Evolutionary conservation across 2,329 filamentous ascomycete species (phyloP), one percentile per base, ranked within the genome.

Genomic region (Verticillium tricorpus): DNA sequence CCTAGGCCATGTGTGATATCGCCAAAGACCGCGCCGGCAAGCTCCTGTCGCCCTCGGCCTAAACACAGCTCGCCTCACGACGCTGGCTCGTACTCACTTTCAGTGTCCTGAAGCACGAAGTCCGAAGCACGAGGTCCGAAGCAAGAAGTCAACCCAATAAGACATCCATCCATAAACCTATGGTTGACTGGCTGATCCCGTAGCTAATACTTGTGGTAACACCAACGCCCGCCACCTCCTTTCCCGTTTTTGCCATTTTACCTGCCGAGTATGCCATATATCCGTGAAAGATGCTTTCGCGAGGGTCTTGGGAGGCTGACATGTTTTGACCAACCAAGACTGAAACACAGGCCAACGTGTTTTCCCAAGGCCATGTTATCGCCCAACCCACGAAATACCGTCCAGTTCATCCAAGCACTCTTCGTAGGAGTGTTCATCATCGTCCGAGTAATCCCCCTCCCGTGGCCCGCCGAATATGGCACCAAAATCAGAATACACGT

Each of bases 1-100:
- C 9, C 11, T 61, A 92, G 89, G 93, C 93, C 50, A 97, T 97
- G 91, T 92, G 92, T 70, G 90, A 93, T 69, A 97, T 97, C 71
- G 93, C 93, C 34, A 84, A 85, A 59, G 92, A 97, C 70, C 85
- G 93, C 57, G 91, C 89, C 1, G 73, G 76, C 35, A 96, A 93
- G 74, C 73, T 91, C 45, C 71, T 65, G 40, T 25, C 15, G 32
- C 22, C 54, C 8, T 17, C 25, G 19, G 32, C 35, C 14, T 58
- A 9, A 52, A 35, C 1, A 35, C 9, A 52, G 6, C 45, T 22
- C 45, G 14, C 19, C 5, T 12, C 45, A 52, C 19, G 19, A 22
- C 11, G n/a, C n/a, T 25, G 19, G 9, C 1, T 11, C 11, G 19
- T 15, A 6, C 19, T n/a, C 35, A 37, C 35, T 9, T 11, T 37